Evolutionary conservation across 2,329 filamentous ascomycete species (phyloP), one percentile per base, ranked within the genome.

Genomic region (Penicillium fuscoglaucum): DNA sequence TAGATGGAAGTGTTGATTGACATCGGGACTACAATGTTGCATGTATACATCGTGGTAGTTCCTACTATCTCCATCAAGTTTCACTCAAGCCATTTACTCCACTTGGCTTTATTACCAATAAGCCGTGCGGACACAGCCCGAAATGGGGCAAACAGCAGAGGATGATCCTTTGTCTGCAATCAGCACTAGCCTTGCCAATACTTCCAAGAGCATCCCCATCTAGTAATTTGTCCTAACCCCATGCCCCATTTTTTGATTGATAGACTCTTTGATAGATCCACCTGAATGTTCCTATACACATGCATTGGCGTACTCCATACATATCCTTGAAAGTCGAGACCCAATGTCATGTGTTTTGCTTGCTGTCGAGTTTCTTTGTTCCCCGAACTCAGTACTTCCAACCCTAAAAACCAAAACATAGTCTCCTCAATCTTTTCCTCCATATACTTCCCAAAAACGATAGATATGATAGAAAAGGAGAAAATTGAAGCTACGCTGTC

Each of bases 281-380:
- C 21, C 21, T 28, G 9, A 29, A 46, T 46, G 7, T n/a, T n/a
- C 4, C 29, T 19, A 13, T 35, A 12, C 8, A 37, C n/a, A 3
- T 39, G 5, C 19, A 33, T 29, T 17, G 15, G 35, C n/a, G 29
- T 21, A 54, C 7, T 29, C 13, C 12, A 31, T 41, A 19, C 37
- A 31, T 41, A 19, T 19, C 19, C 35, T 24, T 2, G 39, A 43
- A 24, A 4, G 19, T 17, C 28, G 28, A 26, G 13, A 35, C 9
- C 28, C 7, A 28, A 40, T 35, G n/a, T 41, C n/a, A 49, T 50
- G 52, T 43, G 19, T 24, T 12, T 26, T 45, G 31, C 33, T 43
- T 44, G n/a, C 13, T 13, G 24, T 39, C 40, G 40, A 52, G 37
- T 49, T 56, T 52, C 54, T 57, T 57, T 57, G 54, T 57, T 15